phyloP scores from a whole-genome alignment of 2,329 filamentous ascomycete species.

The Neonectria coccinea region DNA sequence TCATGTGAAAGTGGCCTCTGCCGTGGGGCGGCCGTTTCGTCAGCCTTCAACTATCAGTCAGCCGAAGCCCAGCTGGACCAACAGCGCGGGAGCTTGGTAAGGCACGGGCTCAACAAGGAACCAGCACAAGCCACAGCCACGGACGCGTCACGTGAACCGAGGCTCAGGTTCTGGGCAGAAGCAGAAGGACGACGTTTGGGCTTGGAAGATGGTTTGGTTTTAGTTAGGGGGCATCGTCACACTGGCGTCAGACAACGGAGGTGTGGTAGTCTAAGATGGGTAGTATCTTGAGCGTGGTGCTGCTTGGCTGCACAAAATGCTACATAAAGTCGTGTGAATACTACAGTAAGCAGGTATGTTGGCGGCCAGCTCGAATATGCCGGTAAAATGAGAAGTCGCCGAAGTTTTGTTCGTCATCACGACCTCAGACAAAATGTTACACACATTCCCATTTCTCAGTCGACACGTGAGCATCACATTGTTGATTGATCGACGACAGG shows the following conservation, averaged over 20 bases:
- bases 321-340: neutral
- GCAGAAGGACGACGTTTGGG: neutral
- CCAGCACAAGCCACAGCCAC: conserved; percentile 23
- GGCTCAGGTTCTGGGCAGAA: conserved; percentile 1
- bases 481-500: conserved; percentile 3
- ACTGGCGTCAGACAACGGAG: neutral
- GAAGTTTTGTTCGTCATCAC: conserved; percentile 13
- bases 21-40: conserved; percentile 43
- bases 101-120: conserved; percentile 23
- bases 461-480: conserved; percentile 8
- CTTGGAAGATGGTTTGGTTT: neutral
- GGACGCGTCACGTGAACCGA: conserved; percentile 24
- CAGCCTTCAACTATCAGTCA: conserved; percentile 41
- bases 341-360: neutral
- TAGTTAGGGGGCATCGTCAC: neutral
- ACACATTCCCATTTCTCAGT: neutral
- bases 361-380: neutral
- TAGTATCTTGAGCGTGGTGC: neutral
- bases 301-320: neutral
- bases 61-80: conserved; percentile 29
- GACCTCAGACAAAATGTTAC: conserved; percentile 6
- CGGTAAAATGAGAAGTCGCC: conserved; percentile 10
- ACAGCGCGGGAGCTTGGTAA: conserved; percentile 30
- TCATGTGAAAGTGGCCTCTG: conserved; percentile 49
- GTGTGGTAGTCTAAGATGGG: neutral